phyloP scores from a whole-genome alignment of 2,329 filamentous ascomycete species.

The Neopestalotiopsis rosae region DNA sequence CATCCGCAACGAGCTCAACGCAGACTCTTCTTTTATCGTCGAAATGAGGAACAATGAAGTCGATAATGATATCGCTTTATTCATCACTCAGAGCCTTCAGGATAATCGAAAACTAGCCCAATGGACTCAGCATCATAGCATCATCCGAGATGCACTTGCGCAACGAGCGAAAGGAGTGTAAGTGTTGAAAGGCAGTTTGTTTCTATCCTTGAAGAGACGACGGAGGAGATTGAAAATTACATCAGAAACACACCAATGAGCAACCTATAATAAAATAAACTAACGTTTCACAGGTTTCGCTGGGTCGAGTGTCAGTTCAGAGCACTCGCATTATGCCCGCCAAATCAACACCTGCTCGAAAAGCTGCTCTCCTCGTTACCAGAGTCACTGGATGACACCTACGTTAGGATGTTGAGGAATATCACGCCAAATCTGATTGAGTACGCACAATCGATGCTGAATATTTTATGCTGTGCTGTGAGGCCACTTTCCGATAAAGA shows the following conservation, averaged over 20 bases:
- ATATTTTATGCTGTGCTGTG: conserved; percentile 2
- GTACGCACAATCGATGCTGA: conserved; percentile 3
- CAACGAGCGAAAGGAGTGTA: conserved; percentile 38
- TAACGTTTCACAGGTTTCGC: conserved; percentile 37
- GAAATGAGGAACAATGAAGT: conserved; percentile 23
- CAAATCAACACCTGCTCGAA: conserved; percentile 28
- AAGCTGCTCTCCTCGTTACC: conserved; percentile 38
- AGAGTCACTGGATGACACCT: conserved; percentile 39
- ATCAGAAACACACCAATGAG: too few species aligned
- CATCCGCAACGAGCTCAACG: conserved; percentile 31
- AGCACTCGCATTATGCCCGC: conserved; percentile 27
- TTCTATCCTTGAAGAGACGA: too few species aligned
- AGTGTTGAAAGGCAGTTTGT: conserved; percentile 16
- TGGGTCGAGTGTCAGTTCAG: conserved; percentile 42
- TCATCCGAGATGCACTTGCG: conserved; percentile 24
- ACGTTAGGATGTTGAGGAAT: conserved; percentile 36
- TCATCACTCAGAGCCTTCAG: conserved; percentile 29
- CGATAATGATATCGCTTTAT: conserved; percentile 34
- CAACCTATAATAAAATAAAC: conserved; percentile 16
- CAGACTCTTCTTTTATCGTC: conserved; percentile 25
- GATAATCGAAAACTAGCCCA: conserved; percentile 26
- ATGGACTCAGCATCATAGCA: too few species aligned
- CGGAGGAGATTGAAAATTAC: too few species aligned
- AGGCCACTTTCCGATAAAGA: background rate
- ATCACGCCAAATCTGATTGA: background rate